phyloP scores from a whole-genome alignment of 306 rosid genomes.

The Sicyos baderoa region DNA sequence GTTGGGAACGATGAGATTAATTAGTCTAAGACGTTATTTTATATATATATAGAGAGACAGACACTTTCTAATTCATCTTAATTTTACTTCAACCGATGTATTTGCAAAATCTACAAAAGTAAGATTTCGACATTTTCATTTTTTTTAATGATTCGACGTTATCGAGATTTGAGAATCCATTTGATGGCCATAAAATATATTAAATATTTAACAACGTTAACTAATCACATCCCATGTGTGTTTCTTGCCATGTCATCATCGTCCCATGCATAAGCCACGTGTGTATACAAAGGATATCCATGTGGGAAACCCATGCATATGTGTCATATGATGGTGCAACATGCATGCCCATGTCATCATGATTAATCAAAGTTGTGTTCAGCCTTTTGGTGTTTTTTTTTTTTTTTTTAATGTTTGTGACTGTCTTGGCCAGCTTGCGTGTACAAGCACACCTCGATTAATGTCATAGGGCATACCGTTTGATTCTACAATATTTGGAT shows the following conservation, averaged over 20 bases:
- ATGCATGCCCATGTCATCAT: conserved; percentile 1
- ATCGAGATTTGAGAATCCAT: conserved; percentile 18
- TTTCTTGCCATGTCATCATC: background rate
- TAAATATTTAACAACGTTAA: conserved; percentile 4
- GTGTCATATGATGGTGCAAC: conserved; percentile 4
- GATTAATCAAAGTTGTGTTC: background rate
- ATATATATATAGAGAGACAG: no score
- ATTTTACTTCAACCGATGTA: background rate
- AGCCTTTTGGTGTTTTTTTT: conserved; percentile 6
- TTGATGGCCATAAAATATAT: background rate
- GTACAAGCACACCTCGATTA: no score
- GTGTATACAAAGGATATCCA: background rate
- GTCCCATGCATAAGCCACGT: background rate
- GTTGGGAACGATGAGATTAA: no score
- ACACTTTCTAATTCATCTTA: background rate
- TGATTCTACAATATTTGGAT: no score
- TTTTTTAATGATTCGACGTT: conserved; percentile 15
- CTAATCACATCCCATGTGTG: conserved; percentile 2
- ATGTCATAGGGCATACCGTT: no score
- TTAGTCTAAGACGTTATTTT: no score
- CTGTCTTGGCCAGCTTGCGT: no score
- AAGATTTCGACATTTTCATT: conserved; percentile 6
- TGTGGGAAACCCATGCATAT: conserved; percentile 8
- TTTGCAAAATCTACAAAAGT: background rate
- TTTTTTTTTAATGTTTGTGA: no score